phyloP scores from a whole-genome alignment of 495 filamentous ascomycete species.

The Pyronema omphalodes region DNA sequence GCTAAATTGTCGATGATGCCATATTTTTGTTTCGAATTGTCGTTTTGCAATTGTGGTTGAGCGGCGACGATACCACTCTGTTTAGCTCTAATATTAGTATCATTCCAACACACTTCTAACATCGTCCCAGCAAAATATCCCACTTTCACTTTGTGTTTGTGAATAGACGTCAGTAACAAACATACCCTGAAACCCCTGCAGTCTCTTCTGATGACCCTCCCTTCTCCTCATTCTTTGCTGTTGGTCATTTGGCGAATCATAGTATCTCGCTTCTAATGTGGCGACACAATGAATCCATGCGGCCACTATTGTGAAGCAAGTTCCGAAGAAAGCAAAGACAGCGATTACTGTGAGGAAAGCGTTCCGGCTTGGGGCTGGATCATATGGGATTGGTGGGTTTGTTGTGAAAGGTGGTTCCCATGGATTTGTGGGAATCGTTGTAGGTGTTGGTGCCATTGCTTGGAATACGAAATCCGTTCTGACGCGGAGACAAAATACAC shows the following conservation, averaged over 20 bases:
- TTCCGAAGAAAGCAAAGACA: conserved; percentile 16
- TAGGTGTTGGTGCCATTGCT: too few relatives aligned
- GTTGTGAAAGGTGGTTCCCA: too few relatives aligned
- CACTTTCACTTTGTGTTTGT: neutral
- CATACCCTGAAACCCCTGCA: neutral
- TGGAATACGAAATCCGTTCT: too few relatives aligned
- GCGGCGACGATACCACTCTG: too few relatives aligned
- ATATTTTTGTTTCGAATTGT: too few relatives aligned
- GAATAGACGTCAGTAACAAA: neutral
- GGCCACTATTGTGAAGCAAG: conserved; percentile 16
- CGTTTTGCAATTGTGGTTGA: too few relatives aligned
- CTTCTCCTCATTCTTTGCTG: neutral
- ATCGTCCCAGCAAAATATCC: too few relatives aligned
- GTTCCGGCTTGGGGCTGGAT: conserved; percentile 6
- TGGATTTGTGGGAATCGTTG: too few relatives aligned
- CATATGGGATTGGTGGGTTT: neutral
- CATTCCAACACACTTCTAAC: neutral
- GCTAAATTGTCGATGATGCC: too few relatives aligned
- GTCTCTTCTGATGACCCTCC: neutral
- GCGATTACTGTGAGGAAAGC: conserved; percentile 16
- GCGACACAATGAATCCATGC: conserved; percentile 20
- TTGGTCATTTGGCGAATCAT: neutral
- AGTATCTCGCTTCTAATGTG: neutral
- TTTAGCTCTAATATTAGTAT: neutral
- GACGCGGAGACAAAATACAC: too few relatives aligned